A percentile compares a stretch with the other conserved stretches of the same genome.
phyloP scores from a whole-genome alignment of 805 yeast genomes.

The Metschnikowia koreensis region DNA sequence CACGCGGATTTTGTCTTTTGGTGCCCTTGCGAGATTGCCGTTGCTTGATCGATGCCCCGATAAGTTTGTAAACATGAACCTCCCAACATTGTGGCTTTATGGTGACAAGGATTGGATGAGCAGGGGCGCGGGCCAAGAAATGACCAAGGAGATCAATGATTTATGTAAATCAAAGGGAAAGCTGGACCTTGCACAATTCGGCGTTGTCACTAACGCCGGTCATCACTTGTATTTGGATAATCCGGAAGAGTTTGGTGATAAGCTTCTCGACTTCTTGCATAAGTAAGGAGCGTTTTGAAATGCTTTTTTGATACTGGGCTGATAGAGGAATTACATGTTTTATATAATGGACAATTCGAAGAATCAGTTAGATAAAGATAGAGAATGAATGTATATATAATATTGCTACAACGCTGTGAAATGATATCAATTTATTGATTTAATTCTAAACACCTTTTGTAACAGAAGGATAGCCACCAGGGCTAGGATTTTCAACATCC shows the following conservation, averaged over 20 bases:
- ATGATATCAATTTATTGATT: neutral
- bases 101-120: constrained; percentile 77
- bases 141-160: constrained; percentile 23
- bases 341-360: neutral
- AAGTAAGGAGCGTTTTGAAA: neutral
- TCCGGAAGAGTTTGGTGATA: constrained; percentile 34
- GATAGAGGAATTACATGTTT: neutral
- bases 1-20: constrained; percentile 58
- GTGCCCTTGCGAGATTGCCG: constrained; percentile 60
- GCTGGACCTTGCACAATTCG: constrained; percentile 22
- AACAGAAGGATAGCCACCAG: neutral
- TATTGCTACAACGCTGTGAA: neutral
- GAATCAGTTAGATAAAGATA: neutral
- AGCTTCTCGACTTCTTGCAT: constrained; percentile 34
- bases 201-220: constrained; percentile 44
- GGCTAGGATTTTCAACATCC: neutral
- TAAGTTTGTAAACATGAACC: constrained; percentile 36
- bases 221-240: constrained; percentile 58
- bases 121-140: constrained; percentile 50
- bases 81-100: constrained; percentile 58
- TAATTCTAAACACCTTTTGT: neutral
- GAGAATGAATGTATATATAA: neutral
- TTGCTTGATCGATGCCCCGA: constrained; percentile 50
- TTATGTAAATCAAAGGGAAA: constrained; percentile 10
- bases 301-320: neutral